Base-by-base conservation (phyloP, 768 basidiomycete genomes). In the Mycena pura region DNA sequence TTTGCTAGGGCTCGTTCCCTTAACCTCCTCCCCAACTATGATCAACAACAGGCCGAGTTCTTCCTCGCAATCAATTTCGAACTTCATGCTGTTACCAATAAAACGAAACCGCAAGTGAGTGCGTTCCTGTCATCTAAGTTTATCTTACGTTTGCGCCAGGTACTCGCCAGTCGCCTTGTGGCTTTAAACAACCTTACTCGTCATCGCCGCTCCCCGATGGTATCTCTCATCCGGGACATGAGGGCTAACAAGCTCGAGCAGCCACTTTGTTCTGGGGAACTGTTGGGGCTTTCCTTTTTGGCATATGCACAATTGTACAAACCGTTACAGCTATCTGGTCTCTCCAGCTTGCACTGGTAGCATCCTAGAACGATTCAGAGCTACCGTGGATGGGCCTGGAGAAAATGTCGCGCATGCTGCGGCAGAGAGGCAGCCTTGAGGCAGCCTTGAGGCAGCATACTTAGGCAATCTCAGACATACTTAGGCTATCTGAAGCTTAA, bases 241-340 rank as follows among this genome's bases (percentile, higher is more conserved):
- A 32, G 36, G 8, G 15, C 19, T 48, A 48, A 34, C 47, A 32
- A 34, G 47, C 47, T n/a, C 31, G 47, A 48, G 14, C 47, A 48
- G 47, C 47, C 47, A 34, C 36, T 48, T 48, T 48, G 14, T 48
- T 48, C 31, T 51, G 49, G 34, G 49, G 49, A 39, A 51, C 27
- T 24, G 21, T 51, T 27, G 49, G 24, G 13, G 49, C 38, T 28
- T 39, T 51, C 24, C 24, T 51, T 5, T 51, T 51, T 39, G 49
- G 49, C 10, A 51, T 51, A 27, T 51, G 49, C 49, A 51, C 49
- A 27, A 25, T 51, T 28, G 39, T 51, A 51, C 49, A 51, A 27
- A 40, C 38, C n/a, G 38, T 51, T 17, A 15, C 24, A 11, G 5
- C 49, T 27, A 24, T 51, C 17, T 51, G 49, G 49, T 14, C 49